Evolutionary conservation across 495 filamentous ascomycete species (phyloP), one percentile per base, ranked within the genome.

Genomic region (Cercophora sp.): DNA sequence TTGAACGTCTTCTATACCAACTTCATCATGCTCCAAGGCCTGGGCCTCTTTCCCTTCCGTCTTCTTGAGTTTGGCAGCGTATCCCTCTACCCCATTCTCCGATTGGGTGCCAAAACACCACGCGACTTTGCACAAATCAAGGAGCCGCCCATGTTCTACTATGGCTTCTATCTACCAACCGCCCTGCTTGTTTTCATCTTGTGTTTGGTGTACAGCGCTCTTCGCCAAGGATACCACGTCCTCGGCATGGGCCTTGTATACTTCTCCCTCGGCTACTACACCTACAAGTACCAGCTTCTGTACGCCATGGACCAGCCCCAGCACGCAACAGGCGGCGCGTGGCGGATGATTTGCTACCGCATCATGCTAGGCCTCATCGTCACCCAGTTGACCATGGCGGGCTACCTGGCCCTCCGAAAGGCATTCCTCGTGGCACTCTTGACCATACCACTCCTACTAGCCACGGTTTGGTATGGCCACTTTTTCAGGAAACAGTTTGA

Each of bases 291-390:
- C 63, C 94, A 97, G 69, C 77, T 99, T 5, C 75, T 99, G 4
- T 99, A 97, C 67, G 89, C 94, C 8, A 97, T 99, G 94, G 91
- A 97, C 65, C 91, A 97, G 62, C 85, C 88, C 5, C 91, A 95
- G 54, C 91, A 97, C 64, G 91, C 93, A 4, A 96, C 93, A 0
- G 94, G 94, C 25, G 82, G 84, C 52, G 91, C 91, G 1, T 99
- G 94, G 94, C 80, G 85, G 18, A 93, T 97, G 76, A 94, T 96
- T 31, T 96, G 91, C 69, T 88, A 91, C 55, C 84, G 94, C 16
- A 75, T 96, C 23, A 77, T 95, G 23, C 70, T 96, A 26, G 94
- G 93, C 1, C 65, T 96, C 11, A 69, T 90, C 13, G 78, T 96
- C 26, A 96, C 95, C 63, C 91, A 99, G 60, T 64, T 96, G 20